Conservation (phyloP, 805 yeast genomes). For the Babjeviella inositovora region DNA sequence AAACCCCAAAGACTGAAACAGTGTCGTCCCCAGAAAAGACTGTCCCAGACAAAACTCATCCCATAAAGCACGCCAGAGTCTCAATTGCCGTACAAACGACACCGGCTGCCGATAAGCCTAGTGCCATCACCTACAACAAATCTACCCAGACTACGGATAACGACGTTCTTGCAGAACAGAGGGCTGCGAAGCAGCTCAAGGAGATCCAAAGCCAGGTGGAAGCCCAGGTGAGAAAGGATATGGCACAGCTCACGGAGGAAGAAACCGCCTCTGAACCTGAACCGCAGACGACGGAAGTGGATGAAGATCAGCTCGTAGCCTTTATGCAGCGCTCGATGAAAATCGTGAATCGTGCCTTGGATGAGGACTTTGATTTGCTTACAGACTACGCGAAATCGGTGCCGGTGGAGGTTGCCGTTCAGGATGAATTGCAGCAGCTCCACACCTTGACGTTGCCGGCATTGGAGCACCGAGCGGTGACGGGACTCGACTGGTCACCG, state of each 20-base stretch:
- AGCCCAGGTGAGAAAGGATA: conserved; percentile 3
- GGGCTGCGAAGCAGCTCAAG: conserved; percentile 4
- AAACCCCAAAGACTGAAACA: neutral
- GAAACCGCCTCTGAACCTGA: conserved; percentile 1
- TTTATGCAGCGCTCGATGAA: conserved; percentile 9
- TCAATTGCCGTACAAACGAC: conserved; percentile 5
- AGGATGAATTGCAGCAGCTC: conserved; percentile 1
- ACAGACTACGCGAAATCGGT: conserved; percentile 8
- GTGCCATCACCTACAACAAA: neutral
- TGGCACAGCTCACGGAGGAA: conserved; percentile 2
- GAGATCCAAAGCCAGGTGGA: conserved; percentile 3
- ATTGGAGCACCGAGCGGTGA: conserved; percentile 9
- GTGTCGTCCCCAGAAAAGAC: conserved; percentile 1
- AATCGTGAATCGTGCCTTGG: conserved; percentile 11
- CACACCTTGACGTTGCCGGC: conserved; percentile 1
- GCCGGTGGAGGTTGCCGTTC: conserved; percentile 2
- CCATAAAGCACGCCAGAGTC: conserved; percentile 9
- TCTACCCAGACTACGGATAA: conserved; percentile 1
- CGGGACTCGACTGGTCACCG: conserved; percentile 15
- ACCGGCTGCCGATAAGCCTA: neutral
- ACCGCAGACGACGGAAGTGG: neutral
- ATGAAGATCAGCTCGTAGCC: neutral
- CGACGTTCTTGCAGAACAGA: conserved; percentile 3
- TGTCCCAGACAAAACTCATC: conserved; percentile 3
- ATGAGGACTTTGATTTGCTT: conserved; percentile 9